phyloP scores from a whole-genome alignment of 306 rosid genomes.

The Vigna radiata region DNA sequence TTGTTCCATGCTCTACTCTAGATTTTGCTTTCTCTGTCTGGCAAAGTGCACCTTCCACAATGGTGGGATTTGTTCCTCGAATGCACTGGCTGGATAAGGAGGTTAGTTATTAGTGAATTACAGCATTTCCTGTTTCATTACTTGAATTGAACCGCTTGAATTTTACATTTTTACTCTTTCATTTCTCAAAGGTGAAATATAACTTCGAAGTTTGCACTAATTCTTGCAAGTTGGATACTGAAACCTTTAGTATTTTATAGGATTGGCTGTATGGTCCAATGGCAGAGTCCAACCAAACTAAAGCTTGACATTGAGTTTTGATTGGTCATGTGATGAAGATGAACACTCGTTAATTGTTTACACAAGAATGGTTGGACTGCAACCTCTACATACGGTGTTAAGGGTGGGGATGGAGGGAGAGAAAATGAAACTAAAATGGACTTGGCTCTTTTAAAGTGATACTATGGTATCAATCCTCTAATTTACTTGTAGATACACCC shows the following conservation, averaged over 20 bases:
- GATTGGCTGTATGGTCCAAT: constrained; percentile 2
- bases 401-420: background rate
- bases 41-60: constrained; percentile 56
- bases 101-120: constrained; percentile 46
- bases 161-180: background rate
- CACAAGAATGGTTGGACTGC: constrained; percentile 2
- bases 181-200: constrained; percentile 14
- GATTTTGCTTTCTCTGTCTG: constrained; percentile 69
- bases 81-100: constrained; percentile 64
- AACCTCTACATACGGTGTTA: background rate
- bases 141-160: constrained; percentile 31
- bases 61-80: constrained; percentile 76
- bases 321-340: constrained; percentile 7
- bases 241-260: constrained; percentile 26
- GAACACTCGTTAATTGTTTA: constrained; percentile 2
- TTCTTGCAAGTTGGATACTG: constrained; percentile 28
- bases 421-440: constrained; percentile 20
- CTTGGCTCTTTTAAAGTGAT: background rate
- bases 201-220: background rate
- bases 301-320: constrained; percentile 15
- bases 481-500: background rate
- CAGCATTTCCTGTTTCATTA: background rate
- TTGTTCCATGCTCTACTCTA: constrained; percentile 58
- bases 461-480: background rate
- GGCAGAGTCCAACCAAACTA: constrained; percentile 11